A percentile compares a stretch with the other conserved stretches of the same genome.
These are phyloP conservation scores for Erodium chrysanthum DNA, from an alignment of 441 rosid genomes.

Conservation along the genomic window DNA sequence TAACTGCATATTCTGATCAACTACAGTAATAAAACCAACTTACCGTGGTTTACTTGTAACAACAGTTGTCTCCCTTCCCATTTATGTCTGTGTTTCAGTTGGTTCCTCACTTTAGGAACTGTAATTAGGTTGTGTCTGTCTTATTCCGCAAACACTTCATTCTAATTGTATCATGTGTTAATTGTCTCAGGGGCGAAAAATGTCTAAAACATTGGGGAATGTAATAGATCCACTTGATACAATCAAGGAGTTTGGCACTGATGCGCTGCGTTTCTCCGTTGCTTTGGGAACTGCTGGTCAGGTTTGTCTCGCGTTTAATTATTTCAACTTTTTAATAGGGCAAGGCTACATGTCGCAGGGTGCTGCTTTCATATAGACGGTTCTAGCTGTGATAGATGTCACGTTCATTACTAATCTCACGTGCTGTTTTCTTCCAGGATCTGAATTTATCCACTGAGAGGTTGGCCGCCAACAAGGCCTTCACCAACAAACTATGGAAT, in stretches of 20 bases:
- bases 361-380: constrained; percentile 7
- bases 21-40: background rate
- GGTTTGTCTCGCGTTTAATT: constrained; percentile 38
- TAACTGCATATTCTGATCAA: background rate
- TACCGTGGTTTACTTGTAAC: background rate
- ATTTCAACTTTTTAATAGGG: constrained; percentile 7
- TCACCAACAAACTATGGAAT: constrained; percentile 94
- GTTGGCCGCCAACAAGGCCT: constrained; percentile 86
- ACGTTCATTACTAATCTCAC: constrained; percentile 18
- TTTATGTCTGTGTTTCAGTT: background rate
- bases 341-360: constrained; percentile 2
- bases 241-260: constrained; percentile 86
- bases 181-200: constrained; percentile 72
- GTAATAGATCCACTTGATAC: constrained; percentile 92
- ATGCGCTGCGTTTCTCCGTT: constrained; percentile 83
- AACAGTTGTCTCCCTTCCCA: background rate
- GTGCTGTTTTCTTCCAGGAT: constrained; percentile 43
- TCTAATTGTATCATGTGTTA: background rate
- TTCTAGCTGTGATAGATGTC: constrained; percentile 17
- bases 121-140: background rate
- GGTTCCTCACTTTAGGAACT: background rate
- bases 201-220: constrained; percentile 88
- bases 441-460: constrained; percentile 87
- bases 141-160: constrained; percentile 1
- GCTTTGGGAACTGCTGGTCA: constrained; percentile 97